Base-by-base conservation (phyloP, 805 yeast species). In the Metschnikowia lochheadii region DNA sequence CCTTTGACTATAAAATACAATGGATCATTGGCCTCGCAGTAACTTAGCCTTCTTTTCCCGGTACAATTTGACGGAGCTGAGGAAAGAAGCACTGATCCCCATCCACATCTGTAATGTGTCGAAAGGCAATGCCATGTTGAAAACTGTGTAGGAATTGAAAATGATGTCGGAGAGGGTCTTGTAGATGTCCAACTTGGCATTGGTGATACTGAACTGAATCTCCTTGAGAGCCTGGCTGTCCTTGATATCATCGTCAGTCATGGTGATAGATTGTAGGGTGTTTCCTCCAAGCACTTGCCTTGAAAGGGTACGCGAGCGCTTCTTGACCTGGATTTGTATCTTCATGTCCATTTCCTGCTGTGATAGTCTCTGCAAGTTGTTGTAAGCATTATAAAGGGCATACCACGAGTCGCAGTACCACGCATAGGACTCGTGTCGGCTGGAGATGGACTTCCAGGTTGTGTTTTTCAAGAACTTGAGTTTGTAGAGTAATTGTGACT, bases 321-420 rank as follows among this genome's bases (percentile, higher is more conserved):
- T 74, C 60, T 79, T 83, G 6, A 86, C 88, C 61, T 83, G 82
- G 41, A 79, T 76, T 61, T 79, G 85, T 41, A 85, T 78, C 54
- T 71, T 75, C 32, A 82, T 55, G 48, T 80, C 82, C 56, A 76
- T 66, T 57, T 82, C 85, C 55, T 74, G 73, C 40, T 72, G 77
- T 13, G 67, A 64, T 21, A 80, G 66, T n/a, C 60, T 60, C 39
- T 68, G 67, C 46, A 81, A 66, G 48, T 72, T 70, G 15, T 63
- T 66, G 61, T 76, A 74, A 20, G 82, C 78, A 49, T 76, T 76
- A 61, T 80, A 79, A 46, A 84, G 62, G 0, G 82, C 82, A 14
- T 83, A 63, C 50, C 85, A 55, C 17, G 87, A 81, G 59, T 82
- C 87, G 49, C 75, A 75, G 67, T 82, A 83, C 91, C 92, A 85